phyloP scores from a whole-genome alignment of 2,329 filamentous ascomycete genomes.

The Canariomyces notabilis region DNA sequence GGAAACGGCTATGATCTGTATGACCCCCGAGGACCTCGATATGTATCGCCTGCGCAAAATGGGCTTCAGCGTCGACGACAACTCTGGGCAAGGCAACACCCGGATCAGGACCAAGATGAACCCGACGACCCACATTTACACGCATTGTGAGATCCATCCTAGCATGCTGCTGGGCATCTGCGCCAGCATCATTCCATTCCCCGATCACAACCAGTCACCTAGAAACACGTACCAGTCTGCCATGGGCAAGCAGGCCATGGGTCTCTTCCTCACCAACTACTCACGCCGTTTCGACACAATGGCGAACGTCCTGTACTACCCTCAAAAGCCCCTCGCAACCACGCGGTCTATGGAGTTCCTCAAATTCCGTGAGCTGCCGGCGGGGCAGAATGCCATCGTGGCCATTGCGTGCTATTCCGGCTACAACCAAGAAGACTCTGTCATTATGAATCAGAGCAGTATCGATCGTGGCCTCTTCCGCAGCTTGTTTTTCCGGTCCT shows the following conservation, averaged over 20 bases:
- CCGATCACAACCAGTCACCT: conserved; percentile 97
- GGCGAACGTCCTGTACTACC: conserved; percentile 98
- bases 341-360: conserved; percentile 98
- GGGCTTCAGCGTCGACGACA: conserved; percentile 58
- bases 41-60: conserved; percentile 65
- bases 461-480: conserved; percentile 97
- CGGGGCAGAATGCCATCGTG: conserved; percentile 96
- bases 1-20: conserved; percentile 97
- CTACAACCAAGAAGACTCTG: conserved; percentile 99
- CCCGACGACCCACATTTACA: conserved; percentile 84
- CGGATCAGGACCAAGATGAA: conserved; percentile 86
- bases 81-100: conserved; percentile 64
- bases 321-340: conserved; percentile 93
- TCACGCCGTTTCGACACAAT: conserved; percentile 98
- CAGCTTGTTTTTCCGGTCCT: conserved; percentile 95
- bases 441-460: conserved; percentile 99
- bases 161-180: conserved; percentile 99
- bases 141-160: conserved; percentile 97
- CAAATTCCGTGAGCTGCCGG: conserved; percentile 94
- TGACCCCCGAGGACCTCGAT: conserved; percentile 94
- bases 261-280: conserved; percentile 97
- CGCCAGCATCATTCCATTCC: conserved; percentile 98
- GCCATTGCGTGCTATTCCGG: conserved; percentile 96
- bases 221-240: conserved; percentile 99
- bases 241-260: conserved; percentile 99